Evolutionary conservation across 768 basidiomycete species (phyloP), one percentile per base, ranked within the genome.

Genomic region (Daedaleopsis nitida): DNA sequence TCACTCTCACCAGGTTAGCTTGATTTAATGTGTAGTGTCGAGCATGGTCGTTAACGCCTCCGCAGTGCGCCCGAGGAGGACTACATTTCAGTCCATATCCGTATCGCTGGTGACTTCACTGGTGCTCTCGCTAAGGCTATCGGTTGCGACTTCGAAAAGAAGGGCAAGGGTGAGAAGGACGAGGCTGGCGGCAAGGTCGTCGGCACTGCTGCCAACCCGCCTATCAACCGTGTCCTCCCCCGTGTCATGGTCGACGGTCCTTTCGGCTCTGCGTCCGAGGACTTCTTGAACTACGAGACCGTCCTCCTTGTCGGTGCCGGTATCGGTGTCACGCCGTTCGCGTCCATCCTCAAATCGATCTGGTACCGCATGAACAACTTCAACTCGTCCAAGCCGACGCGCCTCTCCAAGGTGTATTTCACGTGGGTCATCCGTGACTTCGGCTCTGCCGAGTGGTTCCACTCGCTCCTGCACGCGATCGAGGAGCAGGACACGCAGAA

Each of bases 281-380:
- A 96, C 72, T 96, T 91, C 71, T 78, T 92, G 71, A 94, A 93
- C 57, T 95, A 86, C 66, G 94, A 97, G 76, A 91, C 92, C 1
- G 82, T 95, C 38, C 76, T 96, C 35, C 85, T 97, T 42, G 92
- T 96, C 50, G 95, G 94, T 65, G 94, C 91, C 58, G 96, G 96
- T 75, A 98, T 98, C 63, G 96, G 96, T 67, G 94, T 97, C 38
- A 97, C 96, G 0, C 96, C 96, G 3, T 97, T 98, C 68, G 94
- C 96, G 55, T 93, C 91, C 53, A 93, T 92, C 67, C 76, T 93
- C 57, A 93, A 96, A 74, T 88, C 90, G 14, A 92, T 96, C 69
- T 96, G 94, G 94, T 98, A 97, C 77, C 89, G 94, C 59, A 90
- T 96, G 90, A 96, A 95, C 77, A 89, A 89, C 76, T 82, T 94